Conservation (phyloP, 2,329 filamentous ascomycete genomes). For the Pestalotiopsis sp. region DNA sequence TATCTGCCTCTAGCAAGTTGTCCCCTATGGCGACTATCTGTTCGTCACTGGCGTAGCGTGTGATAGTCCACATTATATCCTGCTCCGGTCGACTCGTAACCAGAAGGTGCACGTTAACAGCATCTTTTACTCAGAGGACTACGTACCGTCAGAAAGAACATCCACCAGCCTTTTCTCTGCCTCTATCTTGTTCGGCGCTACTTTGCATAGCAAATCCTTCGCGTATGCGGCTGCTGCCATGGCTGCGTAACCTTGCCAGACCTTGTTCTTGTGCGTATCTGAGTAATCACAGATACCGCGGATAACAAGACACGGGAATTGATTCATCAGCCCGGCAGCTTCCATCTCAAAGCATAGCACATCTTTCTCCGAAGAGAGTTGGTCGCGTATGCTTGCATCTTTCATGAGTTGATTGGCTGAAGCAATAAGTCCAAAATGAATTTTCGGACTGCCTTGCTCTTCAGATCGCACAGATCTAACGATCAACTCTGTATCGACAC, state of each 20-base stretch:
- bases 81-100: too few relatives aligned
- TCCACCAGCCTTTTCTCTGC: not conserved
- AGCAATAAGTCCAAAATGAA: slow-evolving; percentile 40
- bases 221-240: slow-evolving; percentile 28
- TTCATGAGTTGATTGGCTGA: slow-evolving; percentile 36
- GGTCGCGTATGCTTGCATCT: slow-evolving; percentile 28
- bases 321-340: slow-evolving; percentile 6
- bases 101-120: too few relatives aligned
- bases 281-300: slow-evolving; percentile 34
- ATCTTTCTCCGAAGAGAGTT: slow-evolving; percentile 15
- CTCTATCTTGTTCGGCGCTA: slow-evolving; percentile 15
- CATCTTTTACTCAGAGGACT: too few relatives aligned
- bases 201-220: slow-evolving; percentile 19
- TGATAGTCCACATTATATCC: too few relatives aligned
- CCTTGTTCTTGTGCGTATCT: slow-evolving; percentile 29
- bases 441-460: slow-evolving; percentile 22
- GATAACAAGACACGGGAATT: slow-evolving; percentile 8
- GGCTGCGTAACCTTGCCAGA: slow-evolving; percentile 29
- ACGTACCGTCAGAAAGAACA: not conserved
- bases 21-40: too few relatives aligned
- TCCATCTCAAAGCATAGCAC: slow-evolving; percentile 26
- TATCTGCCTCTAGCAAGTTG: too few relatives aligned
- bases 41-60: too few relatives aligned
- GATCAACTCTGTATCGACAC: not conserved
- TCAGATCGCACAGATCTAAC: not conserved